These are phyloP conservation scores for Fusarium fujikuroi DNA, from an alignment of 2,329 filamentous ascomycete species.

Conservation along the genomic window DNA sequence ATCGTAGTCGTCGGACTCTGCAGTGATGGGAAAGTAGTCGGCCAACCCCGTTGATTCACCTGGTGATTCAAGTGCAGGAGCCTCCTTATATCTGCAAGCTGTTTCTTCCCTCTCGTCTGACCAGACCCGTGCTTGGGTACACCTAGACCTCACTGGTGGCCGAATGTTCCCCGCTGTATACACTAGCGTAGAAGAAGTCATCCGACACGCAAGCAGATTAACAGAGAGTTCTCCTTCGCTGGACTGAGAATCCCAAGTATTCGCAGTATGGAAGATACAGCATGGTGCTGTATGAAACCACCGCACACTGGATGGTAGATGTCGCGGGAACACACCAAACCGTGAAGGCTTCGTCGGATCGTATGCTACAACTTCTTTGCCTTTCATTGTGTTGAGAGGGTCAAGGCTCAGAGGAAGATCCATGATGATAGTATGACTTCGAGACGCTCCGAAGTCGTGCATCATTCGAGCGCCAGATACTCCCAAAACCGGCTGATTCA, in stretches of 20 bases:
- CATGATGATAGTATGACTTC: slow-evolving; percentile 71
- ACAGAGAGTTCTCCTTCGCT: slow-evolving; percentile 49
- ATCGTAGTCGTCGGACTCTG: slow-evolving; percentile 63
- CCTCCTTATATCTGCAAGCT: neutral
- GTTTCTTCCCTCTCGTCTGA: neutral
- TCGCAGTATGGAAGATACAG: slow-evolving; percentile 78
- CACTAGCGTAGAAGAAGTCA: slow-evolving; percentile 72
- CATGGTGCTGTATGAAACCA: slow-evolving; percentile 77
- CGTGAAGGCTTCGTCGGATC: slow-evolving; percentile 66
- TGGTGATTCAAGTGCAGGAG: neutral
- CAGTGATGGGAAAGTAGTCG: slow-evolving; percentile 14
- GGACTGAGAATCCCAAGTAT: slow-evolving; percentile 68
- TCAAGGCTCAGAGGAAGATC: slow-evolving; percentile 75
- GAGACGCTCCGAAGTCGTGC: slow-evolving; percentile 79
- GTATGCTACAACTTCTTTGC: slow-evolving; percentile 67
- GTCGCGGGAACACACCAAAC: slow-evolving; percentile 75
- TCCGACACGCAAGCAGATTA: slow-evolving; percentile 72
- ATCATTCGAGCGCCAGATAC: slow-evolving; percentile 75
- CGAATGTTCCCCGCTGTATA: slow-evolving; percentile 72
- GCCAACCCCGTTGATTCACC: rapidly evolving
- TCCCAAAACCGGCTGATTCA: slow-evolving; percentile 63
- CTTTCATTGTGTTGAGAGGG: slow-evolving; percentile 68
- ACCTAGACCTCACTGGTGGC: slow-evolving; percentile 25
- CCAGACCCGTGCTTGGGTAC: rapidly evolving
- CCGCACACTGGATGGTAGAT: slow-evolving; percentile 63